A percentile compares a stretch with the other conserved stretches of the same genome.
These are phyloP conservation scores for Linnemannia hyalina DNA, from an alignment of 192 early-diverging fungal species.

Conservation along the genomic window DNA sequence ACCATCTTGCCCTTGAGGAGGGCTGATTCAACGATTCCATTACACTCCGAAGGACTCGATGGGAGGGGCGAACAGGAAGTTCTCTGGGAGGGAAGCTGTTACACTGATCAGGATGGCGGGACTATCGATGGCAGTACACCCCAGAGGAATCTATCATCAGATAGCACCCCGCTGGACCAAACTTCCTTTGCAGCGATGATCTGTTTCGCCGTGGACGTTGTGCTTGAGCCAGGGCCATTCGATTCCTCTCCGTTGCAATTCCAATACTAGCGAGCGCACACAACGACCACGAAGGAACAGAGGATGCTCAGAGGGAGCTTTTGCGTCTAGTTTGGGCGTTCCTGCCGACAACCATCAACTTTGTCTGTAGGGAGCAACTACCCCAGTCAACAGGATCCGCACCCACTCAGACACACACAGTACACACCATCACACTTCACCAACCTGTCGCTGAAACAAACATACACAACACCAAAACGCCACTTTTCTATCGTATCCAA, in stretches of 20 bases:
- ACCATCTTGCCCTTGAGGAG: not conserved
- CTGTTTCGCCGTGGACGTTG: not conserved
- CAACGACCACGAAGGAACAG: not conserved
- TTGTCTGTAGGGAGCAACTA: not conserved
- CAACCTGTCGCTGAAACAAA: not conserved
- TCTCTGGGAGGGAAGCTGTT: not conserved
- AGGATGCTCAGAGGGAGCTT: not conserved
- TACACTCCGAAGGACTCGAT: not conserved
- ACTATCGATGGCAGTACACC: not conserved
- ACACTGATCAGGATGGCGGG: not conserved
- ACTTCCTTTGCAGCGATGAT: slow-evolving; percentile 3
- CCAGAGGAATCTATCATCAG: slow-evolving; percentile 33
- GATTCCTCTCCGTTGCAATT: not conserved
- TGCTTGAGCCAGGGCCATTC: not conserved
- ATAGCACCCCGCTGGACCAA: not conserved
- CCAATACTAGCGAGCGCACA: not conserved
- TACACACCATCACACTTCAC: not conserved
- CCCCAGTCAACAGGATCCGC: not conserved
- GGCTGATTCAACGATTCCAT: not conserved
- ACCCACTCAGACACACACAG: not conserved
- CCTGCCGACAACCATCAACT: not conserved
- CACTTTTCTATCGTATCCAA: not conserved
- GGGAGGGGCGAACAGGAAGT: not conserved
- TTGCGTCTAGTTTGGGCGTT: not conserved
- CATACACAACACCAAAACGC: not conserved